Base-by-base conservation (phyloP, 768 basidiomycete genomes). In the Hebeloma cylindrosporum region DNA sequence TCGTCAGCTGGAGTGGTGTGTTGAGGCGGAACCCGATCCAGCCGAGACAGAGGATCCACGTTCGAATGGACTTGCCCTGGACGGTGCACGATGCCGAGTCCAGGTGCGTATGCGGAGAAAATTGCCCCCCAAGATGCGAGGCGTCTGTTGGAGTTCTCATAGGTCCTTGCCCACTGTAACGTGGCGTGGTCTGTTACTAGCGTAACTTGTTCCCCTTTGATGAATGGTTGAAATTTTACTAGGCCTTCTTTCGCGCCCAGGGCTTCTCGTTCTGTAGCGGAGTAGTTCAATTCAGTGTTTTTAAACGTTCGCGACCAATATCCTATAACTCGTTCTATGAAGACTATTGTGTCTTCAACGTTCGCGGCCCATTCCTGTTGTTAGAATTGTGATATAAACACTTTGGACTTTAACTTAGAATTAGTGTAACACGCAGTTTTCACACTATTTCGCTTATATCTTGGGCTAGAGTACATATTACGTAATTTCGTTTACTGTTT, bases 261-360 rank as follows among this genome's bases (percentile, higher is more conserved):
- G 1, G 46, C 51, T 45, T 52, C 51, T 8, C 51, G 14, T 28
- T 52, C 46, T 1, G 45, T 51, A 5, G 50, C 26, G 20, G 37
- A 47, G 31, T 51, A 51, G 21, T 47, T 40, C 6, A 31, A 26
- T 47, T 51, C 50, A 3, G 50, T 46, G 3, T 45, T 21, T 21
- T 51, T 40, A 4, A 51, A 22, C 1, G 32, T 33, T 5, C 43
- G 36, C 10, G 35, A 39, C 49, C 49, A 50, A 30, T 50, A 50
- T 1, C 18, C 36, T 14, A 50, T 50, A 5, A 50, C 49, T 18
- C 49, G 23, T 42, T 50, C 49, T 2, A 40, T 32, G 16, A 40
- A 33, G 1, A 50, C 44, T 23, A 25, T 28, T 1, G 49, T 50
- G 2, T 40, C 38, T n/a, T 45, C 49, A 22, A 50, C 34, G 2